Evolutionary conservation across 1,139 yeast genomes (phyloP).

Genomic region (Saccharomycopsis hybrid): DNA sequence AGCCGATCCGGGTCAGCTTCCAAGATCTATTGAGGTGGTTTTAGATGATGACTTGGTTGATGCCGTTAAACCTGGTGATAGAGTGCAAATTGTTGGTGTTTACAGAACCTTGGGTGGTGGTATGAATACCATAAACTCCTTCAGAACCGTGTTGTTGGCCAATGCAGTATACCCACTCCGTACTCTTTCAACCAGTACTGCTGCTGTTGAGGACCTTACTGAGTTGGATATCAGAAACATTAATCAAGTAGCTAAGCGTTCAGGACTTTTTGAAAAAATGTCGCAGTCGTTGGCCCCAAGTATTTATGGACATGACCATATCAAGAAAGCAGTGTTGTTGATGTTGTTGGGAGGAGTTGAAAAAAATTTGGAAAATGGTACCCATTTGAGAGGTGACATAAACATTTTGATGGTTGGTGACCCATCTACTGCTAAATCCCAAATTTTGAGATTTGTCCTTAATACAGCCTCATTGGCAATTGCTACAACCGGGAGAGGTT

Average conservation of each 20-base stretch:
- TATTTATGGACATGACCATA: constrained; percentile 86
- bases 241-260: constrained; percentile 64
- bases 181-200: constrained; percentile 81
- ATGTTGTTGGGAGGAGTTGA: constrained; percentile 94
- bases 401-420: constrained; percentile 96
- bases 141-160: constrained; percentile 75
- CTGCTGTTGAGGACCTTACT: constrained; percentile 67
- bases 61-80: constrained; percentile 89
- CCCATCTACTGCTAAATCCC: constrained; percentile 98
- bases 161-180: constrained; percentile 86
- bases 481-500: constrained; percentile 98
- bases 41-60: constrained; percentile 95
- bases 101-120: constrained; percentile 90
- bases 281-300: constrained; percentile 92
- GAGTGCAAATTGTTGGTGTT: constrained; percentile 91
- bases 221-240: constrained; percentile 85
- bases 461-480: constrained; percentile 94
- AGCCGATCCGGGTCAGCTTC: constrained; percentile 97
- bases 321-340: constrained; percentile 84
- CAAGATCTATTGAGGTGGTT: constrained; percentile 84
- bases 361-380: constrained; percentile 89
- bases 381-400: constrained; percentile 97
- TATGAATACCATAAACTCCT: constrained; percentile 54
- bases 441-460: constrained; percentile 84
- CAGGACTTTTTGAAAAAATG: constrained; percentile 68